Base-by-base conservation (phyloP, 2,329 filamentous ascomycete genomes). In the Pseudogymnoascus sp. region DNA sequence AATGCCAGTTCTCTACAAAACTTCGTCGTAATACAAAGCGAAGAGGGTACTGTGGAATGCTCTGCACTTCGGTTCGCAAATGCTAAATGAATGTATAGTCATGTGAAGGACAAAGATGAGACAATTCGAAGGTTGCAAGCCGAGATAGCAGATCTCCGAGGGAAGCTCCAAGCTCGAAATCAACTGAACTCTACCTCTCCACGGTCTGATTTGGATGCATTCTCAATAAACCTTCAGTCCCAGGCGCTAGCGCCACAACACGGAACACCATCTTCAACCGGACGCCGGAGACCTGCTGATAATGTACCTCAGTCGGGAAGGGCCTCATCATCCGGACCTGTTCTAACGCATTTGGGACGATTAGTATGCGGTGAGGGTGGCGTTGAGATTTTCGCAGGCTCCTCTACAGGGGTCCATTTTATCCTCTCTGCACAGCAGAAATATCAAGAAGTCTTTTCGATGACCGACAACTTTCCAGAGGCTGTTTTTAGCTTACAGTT, bases 381-480 rank as follows among this genome's bases (percentile, higher is more conserved):
- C 9, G 43, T 62, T 62, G 61, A 53, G 34, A 23, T 25, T 21
- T 62, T 62, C 31, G 61, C 61, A 34, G 61, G 61, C 6, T 53
- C 61, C n/a, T 43, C 42, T 14, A 62, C 61, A 28, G 61, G 61
- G 23, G 61, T 62, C n/a, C 61, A 62, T 56, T 62, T 62, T n/a
- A 59, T 56, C 12, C 61, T 18, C 14, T 59, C 21, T 14, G 61
- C 25, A n/a, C 21, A 62, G 40, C 40, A 59, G 36, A 53, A 62
- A 42, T 59, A 56, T 18, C 40, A 62, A 59, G 14, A 38, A 23
- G 16, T 46, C 21, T 43, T 61, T 23, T 18, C 25, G 14, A 42
- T 40, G 25, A 34, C 31, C 21, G 60, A 61, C 12, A 25, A 3
- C 43, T 61, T 61, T 25, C 60, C 60, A 23, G 34, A 61, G 43